phyloP scores from a whole-genome alignment of 352 stramenopile genomes.

The Phytophthora pistaciae region DNA sequence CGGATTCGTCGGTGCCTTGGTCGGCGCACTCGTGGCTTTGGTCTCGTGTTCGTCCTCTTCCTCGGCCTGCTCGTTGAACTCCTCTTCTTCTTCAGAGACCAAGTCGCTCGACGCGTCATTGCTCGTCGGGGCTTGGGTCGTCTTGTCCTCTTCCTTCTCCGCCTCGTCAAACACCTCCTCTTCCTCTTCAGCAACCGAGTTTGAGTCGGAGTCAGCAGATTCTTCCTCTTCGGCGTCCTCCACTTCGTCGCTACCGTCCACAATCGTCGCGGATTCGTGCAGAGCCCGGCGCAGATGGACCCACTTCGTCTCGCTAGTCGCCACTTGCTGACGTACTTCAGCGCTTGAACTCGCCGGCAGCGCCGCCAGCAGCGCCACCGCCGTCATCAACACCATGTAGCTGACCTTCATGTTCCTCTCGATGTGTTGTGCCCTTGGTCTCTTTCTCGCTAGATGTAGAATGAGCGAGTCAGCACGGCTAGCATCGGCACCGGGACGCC shows the following conservation, averaged over 20 bases:
- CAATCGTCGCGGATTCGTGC: conserved; percentile 11
- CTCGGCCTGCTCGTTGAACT: conserved; percentile 16
- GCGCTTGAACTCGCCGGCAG: conserved; percentile 2
- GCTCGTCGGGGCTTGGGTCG: conserved; percentile 1
- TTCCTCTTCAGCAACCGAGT: conserved; percentile 1
- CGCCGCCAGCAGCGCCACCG: conserved; percentile 7
- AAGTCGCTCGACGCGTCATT: neutral
- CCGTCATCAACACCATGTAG: conserved; percentile 4
- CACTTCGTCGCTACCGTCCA: neutral
- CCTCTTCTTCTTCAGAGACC: conserved; percentile 12
- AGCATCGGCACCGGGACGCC: neutral
- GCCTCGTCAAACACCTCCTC: conserved; percentile 14
- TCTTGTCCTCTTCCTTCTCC: conserved; percentile 5
- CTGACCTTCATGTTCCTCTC: conserved; percentile 19
- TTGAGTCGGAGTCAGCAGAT: neutral
- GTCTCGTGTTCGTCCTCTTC: conserved; percentile 12
- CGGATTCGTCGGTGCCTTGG: neutral
- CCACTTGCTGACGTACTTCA: conserved; percentile 12
- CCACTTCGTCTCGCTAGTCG: conserved; percentile 18
- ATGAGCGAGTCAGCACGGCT: conserved; percentile 23
- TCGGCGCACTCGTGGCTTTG: neutral
- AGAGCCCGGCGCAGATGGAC: conserved; percentile 25
- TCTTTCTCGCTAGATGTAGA: conserved; percentile 11
- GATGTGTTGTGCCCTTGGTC: neutral
- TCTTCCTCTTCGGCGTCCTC: neutral